Evolutionary conservation across 192 early-diverging fungal species (phyloP).

Genomic region (Rhizoclosmatium globosum): DNA sequence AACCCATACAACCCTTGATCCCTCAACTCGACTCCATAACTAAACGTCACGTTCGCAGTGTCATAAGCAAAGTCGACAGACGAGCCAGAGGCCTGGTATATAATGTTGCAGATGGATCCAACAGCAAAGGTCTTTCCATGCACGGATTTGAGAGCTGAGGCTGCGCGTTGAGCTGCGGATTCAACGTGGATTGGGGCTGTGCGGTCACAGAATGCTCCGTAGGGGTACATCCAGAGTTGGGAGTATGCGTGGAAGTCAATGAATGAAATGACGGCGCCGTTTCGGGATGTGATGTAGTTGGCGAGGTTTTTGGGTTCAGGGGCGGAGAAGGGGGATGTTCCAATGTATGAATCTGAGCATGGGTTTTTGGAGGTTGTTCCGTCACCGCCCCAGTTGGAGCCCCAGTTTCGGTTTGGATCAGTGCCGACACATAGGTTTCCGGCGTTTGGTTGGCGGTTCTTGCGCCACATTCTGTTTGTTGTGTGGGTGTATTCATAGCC

Average conservation of each 20-base stretch:
- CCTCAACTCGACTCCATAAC: conserved; percentile 69
- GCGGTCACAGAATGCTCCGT: conserved; percentile 63
- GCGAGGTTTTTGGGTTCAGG: too few relatives aligned
- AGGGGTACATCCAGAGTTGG: too few relatives aligned
- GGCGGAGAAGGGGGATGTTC: conserved; percentile 59
- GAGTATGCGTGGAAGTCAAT: too few relatives aligned
- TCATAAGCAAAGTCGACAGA: conserved; percentile 68
- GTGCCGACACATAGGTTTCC: conserved; percentile 64
- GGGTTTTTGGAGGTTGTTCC: conserved; percentile 64
- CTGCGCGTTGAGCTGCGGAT: conserved; percentile 49
- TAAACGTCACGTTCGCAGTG: conserved; percentile 60
- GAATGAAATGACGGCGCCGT: too few relatives aligned
- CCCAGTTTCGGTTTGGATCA: conserved; percentile 73
- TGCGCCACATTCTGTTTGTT: conserved; percentile 67
- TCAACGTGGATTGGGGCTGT: conserved; percentile 55
- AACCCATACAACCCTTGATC: conserved; percentile 61
- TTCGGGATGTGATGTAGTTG: too few relatives aligned
- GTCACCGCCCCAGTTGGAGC: conserved; percentile 57
- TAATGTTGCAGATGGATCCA: conserved; percentile 68
- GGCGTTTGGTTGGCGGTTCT: conserved; percentile 67
- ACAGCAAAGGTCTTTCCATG: conserved; percentile 62
- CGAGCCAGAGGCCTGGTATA: conserved; percentile 62
- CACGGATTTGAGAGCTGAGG: conserved; percentile 63
- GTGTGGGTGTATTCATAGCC: conserved; percentile 68
- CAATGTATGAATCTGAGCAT: conserved; percentile 65